A percentile compares a stretch with the other conserved stretches of the same genome.
phyloP scores from a whole-genome alignment of 108 stramenopile genomes.

The Skeletonema marinoi region DNA sequence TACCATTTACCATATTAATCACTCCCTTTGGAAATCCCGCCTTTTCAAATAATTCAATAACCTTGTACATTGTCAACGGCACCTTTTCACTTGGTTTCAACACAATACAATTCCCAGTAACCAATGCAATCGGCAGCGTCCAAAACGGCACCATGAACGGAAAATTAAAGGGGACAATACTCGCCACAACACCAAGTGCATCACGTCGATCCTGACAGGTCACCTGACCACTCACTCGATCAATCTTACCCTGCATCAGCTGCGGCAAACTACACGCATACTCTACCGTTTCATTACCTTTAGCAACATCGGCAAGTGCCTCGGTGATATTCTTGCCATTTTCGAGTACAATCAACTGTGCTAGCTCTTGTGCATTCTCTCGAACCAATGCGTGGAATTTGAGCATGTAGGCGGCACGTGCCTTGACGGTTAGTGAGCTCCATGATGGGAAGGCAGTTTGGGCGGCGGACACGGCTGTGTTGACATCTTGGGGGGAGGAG shows the following conservation, averaged over 20 bases:
- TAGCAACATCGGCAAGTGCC: slow-evolving; percentile 94
- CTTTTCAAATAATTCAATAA: slow-evolving; percentile 59
- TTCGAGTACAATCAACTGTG: slow-evolving; percentile 87
- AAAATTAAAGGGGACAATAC: slow-evolving; percentile 95
- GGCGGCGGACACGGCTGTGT: slow-evolving; percentile 77
- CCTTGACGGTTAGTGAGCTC: slow-evolving; percentile 75
- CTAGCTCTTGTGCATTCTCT: slow-evolving; percentile 83
- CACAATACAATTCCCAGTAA: slow-evolving; percentile 90
- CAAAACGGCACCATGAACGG: slow-evolving; percentile 87
- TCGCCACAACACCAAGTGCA: slow-evolving; percentile 93
- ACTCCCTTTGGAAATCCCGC: slow-evolving; percentile 91
- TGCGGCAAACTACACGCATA: slow-evolving; percentile 95
- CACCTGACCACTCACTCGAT: slow-evolving; percentile 81
- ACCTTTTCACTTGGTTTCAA: slow-evolving; percentile 91
- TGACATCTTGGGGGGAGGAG: slow-evolving; percentile 71
- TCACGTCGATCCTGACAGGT: slow-evolving; percentile 82
- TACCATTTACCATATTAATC: slow-evolving; percentile 81
- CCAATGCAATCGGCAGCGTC: slow-evolving; percentile 93
- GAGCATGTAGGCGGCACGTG: slow-evolving; percentile 92
- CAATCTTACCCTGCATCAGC: slow-evolving; percentile 77
- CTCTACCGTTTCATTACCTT: slow-evolving; percentile 98
- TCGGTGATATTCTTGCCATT: slow-evolving; percentile 98
- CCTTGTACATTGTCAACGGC: slow-evolving; percentile 83
- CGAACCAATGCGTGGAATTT: slow-evolving; percentile 88
- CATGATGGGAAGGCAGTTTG: slow-evolving; percentile 79